phyloP scores from a whole-genome alignment of 1,284 basidiomycete genomes.

The Cystobasidium sp. region DNA sequence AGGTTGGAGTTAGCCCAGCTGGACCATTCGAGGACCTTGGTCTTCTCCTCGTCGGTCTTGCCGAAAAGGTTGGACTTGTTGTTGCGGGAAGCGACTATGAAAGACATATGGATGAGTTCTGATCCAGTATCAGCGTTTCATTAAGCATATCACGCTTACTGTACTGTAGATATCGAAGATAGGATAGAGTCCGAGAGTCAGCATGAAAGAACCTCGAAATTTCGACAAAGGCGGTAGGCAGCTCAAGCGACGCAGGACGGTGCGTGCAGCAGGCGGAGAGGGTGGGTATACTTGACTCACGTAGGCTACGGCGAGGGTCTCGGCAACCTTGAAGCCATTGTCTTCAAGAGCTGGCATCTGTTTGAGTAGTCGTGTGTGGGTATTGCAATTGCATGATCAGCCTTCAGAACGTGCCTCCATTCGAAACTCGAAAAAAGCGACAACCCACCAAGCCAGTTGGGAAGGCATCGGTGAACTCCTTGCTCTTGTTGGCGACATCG shows the following conservation, averaged over 20 bases:
- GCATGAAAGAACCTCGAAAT: constrained; percentile 13
- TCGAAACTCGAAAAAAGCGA: neutral
- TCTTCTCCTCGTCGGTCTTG: constrained; percentile 47
- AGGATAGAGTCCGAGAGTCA: constrained; percentile 60
- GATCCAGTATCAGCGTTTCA: neutral
- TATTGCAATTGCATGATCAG: constrained; percentile 36
- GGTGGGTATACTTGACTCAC: constrained; percentile 66
- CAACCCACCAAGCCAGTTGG: constrained; percentile 45
- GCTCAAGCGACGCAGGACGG: neutral
- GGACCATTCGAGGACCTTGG: constrained; percentile 50
- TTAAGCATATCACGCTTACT: constrained; percentile 2
- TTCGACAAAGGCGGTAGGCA: neutral
- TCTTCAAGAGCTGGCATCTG: constrained; percentile 86
- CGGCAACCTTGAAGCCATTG: constrained; percentile 75
- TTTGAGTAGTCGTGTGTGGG: neutral
- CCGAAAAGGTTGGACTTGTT: constrained; percentile 51
- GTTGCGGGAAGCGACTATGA: constrained; percentile 24
- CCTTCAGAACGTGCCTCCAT: neutral
- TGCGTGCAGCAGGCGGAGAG: constrained; percentile 2
- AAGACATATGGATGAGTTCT: neutral
- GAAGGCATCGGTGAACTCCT: constrained; percentile 50
- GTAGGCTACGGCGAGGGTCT: constrained; percentile 77
- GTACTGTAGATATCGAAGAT: constrained; percentile 62
- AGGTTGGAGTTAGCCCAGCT: constrained; percentile 43
- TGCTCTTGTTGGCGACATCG: constrained; percentile 73